Base-by-base conservation (phyloP, 2,329 filamentous ascomycete species). In the Myriosclerotinia scirpicola region DNA sequence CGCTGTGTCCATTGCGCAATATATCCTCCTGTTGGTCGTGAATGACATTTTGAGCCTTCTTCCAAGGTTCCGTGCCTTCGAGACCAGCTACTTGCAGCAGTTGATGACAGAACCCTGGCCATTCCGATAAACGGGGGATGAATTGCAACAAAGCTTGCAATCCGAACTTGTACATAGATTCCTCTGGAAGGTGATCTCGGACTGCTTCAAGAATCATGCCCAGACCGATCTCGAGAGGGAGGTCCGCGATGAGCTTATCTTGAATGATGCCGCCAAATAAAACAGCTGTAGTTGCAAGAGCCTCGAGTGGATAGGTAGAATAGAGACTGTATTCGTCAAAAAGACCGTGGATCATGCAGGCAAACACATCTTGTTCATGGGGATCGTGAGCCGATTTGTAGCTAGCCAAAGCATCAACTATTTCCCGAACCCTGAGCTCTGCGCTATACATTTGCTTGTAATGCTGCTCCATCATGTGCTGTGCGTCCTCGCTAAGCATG, bases 141-240 rank as follows among this genome's bases (percentile, higher is more conserved):
- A 98, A 85, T 77, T 98, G 93, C 76, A 97, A 89, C 68, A 99
- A 84, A 20, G 95, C 95, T 77, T 99, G 95, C 15, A 99, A 84
- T 14, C 96, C 95, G 76, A 99, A 99, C 74, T 97, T 97, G 81
- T 95, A 98, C 95, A 99, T 98, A 1, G 92, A 88, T 68, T 93
- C 88, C 42, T 96, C 90, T 0, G 90, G 87, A 42, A 85, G 81
- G 74, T 95, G 92, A 70, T 97, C 93, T 70, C 92, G 86, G 34
- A 99, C 93, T 15, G 95, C 92, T 77, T 99, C 93, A n/a, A 98
- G 82, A 70, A 99, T 96, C 92, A 99, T 97, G 20, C 91, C 93
- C 20, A 98, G 82, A n/a, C 92, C 95, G 66, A 97, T 93, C 76
- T 97, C 93, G 44, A 98, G 86, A 4, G 95, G 92, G 22, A 99